A percentile compares a stretch with the other conserved stretches of the same genome.
These are phyloP conservation scores for Botrytis byssoidea DNA, from an alignment of 2,329 filamentous ascomycete species.

Conservation along the genomic window DNA sequence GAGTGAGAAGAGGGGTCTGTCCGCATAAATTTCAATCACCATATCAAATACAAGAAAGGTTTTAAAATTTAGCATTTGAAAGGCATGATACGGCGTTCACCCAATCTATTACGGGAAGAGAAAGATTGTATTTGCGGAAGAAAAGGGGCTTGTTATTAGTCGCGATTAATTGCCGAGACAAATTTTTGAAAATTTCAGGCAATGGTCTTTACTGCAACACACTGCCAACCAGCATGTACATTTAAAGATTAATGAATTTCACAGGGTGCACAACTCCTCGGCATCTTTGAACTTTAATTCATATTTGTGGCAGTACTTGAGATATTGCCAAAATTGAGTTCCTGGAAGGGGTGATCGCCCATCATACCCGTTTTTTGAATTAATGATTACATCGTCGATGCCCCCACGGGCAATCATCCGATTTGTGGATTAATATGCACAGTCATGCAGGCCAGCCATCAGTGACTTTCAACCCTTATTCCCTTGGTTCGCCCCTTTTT, in stretches of 20 bases:
- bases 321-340: neutral
- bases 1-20: conserved; percentile 84
- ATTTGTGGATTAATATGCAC: conserved; percentile 1
- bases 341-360: neutral
- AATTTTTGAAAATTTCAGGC: neutral
- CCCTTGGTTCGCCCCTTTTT: neutral
- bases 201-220: neutral
- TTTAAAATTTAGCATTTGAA: too few relatives aligned
- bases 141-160: neutral
- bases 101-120: neutral
- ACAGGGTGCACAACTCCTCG: neutral
- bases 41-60: too few relatives aligned
- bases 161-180: neutral
- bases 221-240: neutral
- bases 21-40: conserved; percentile 48
- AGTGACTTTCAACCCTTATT: neutral
- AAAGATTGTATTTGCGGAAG: neutral
- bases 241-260: neutral
- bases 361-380: neutral
- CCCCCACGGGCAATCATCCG: neutral
- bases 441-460: neutral
- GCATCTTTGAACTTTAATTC: neutral
- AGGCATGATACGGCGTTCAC: neutral
- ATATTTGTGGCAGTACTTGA: neutral
- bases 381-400: neutral